phyloP scores from a whole-genome alignment of 2,329 filamentous ascomycete genomes.

The Phaeosphaeria sp. region DNA sequence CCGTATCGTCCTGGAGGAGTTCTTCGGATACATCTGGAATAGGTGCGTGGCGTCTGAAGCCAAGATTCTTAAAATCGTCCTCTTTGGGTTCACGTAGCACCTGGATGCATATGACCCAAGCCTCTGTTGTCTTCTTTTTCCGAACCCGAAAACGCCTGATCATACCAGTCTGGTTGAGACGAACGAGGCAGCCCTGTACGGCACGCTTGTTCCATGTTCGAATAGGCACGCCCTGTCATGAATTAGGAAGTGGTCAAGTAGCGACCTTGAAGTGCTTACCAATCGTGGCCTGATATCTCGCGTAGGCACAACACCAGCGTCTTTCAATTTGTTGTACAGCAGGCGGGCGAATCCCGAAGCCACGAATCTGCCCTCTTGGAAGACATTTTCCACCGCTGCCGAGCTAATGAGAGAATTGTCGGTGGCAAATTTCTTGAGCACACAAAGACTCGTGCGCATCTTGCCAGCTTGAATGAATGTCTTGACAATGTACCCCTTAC shows the following conservation, averaged over 20 bases:
- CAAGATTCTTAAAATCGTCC: slow-evolving; percentile 43
- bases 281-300: slow-evolving; percentile 60
- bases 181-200: slow-evolving; percentile 47
- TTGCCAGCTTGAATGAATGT: slow-evolving; percentile 48
- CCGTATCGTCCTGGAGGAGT: slow-evolving; percentile 37
- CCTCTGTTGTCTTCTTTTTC: slow-evolving; percentile 32
- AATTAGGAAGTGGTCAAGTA: slow-evolving; percentile 19
- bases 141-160: slow-evolving; percentile 48
- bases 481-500: slow-evolving; percentile 69
- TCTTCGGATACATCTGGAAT: slow-evolving; percentile 23
- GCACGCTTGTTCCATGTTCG: slow-evolving; percentile 48
- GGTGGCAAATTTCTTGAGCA: slow-evolving; percentile 58
- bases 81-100: slow-evolving; percentile 48
- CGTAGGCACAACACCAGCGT: slow-evolving; percentile 59
- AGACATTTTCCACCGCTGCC: slow-evolving; percentile 42
- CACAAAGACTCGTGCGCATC: slow-evolving; percentile 63
- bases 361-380: slow-evolving; percentile 51
- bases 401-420: slow-evolving; percentile 35
- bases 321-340: slow-evolving; percentile 58
- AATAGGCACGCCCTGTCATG: slow-evolving; percentile 35
- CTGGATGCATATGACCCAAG: slow-evolving; percentile 49
- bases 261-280: slow-evolving; percentile 31
- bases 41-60: slow-evolving; percentile 30
- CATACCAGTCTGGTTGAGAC: slow-evolving; percentile 50
- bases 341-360: slow-evolving; percentile 58